Evolutionary conservation across 1,284 basidiomycete genomes (phyloP).

Genomic region (Puccinia sorghi): DNA sequence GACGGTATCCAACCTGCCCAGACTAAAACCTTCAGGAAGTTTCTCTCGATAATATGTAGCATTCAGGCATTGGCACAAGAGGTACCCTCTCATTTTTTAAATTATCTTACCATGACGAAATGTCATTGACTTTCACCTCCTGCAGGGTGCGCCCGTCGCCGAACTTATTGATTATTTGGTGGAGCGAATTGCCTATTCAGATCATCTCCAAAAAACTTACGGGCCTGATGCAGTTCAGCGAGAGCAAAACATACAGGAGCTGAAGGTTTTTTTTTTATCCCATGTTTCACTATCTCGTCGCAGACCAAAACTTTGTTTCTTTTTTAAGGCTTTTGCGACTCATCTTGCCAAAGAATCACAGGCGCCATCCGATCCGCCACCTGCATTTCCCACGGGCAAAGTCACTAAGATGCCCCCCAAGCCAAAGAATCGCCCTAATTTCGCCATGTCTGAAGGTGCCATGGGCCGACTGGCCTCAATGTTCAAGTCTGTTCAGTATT

Average conservation of each 20-base stretch:
- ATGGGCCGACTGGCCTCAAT: conserved; percentile 52
- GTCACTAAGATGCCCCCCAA: background rate
- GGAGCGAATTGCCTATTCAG: conserved; percentile 68
- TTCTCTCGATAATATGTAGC: conserved; percentile 66
- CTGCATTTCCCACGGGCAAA: background rate
- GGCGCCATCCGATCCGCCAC: background rate
- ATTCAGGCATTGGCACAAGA: conserved; percentile 66
- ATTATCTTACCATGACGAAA: background rate
- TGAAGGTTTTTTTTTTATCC: conserved; percentile 60
- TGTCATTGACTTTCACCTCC: conserved; percentile 11
- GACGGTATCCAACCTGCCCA: conserved; percentile 69
- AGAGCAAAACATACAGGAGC: conserved; percentile 83
- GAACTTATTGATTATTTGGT: conserved; percentile 69
- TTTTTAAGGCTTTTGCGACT: conserved; percentile 22
- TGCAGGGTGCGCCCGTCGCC: conserved; percentile 66
- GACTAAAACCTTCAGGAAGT: conserved; percentile 67
- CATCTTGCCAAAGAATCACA: conserved; percentile 21
- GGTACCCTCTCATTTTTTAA: conserved; percentile 60
- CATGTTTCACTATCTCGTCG: background rate
- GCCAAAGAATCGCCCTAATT: conserved; percentile 37
- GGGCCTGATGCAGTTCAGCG: conserved; percentile 70
- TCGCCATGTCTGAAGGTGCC: conserved; percentile 44
- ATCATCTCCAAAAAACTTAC: conserved; percentile 70
- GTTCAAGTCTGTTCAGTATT: conserved; percentile 50
- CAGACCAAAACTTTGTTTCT: background rate